Percentiles rank a stretch among this genome's conserved stretches.
Evolutionary conservation across 345 rosid species (phyloP).

Genomic region (Pseudoturritis turrita): DNA sequence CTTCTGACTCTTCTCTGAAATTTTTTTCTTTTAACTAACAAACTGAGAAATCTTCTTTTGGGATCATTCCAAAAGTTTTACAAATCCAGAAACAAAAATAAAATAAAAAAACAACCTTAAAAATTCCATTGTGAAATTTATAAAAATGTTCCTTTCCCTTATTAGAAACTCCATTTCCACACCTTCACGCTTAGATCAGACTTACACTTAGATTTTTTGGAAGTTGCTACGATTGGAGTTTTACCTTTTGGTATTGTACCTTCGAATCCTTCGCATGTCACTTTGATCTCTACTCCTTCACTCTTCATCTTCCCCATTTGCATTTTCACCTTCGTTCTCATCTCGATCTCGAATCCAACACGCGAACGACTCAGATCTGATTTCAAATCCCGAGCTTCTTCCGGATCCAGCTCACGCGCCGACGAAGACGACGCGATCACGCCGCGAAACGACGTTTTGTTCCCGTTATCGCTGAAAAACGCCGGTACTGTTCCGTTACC

Average conservation of each 20-base stretch:
- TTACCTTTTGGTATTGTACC: slow-evolving; percentile 70
- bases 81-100: slow-evolving; percentile 15
- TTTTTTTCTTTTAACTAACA: neutral
- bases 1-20: slow-evolving; percentile 26
- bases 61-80: slow-evolving; percentile 28
- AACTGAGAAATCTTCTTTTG: slow-evolving; percentile 29
- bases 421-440: slow-evolving; percentile 47
- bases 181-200: slow-evolving; percentile 84
- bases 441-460: slow-evolving; percentile 56
- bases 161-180: slow-evolving; percentile 64
- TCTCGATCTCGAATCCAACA: slow-evolving; percentile 44
- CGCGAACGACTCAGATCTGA: slow-evolving; percentile 71
- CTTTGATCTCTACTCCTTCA: slow-evolving; percentile 74
- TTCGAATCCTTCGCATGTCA: slow-evolving; percentile 63
- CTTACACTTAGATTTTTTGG: slow-evolving; percentile 54
- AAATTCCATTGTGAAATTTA: slow-evolving; percentile 5
- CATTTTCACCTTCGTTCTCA: slow-evolving; percentile 66
- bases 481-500: slow-evolving; percentile 79
- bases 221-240: slow-evolving; percentile 52
- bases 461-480: slow-evolving; percentile 45
- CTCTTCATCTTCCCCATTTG: slow-evolving; percentile 53
- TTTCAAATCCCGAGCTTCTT: slow-evolving; percentile 48
- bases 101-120: neutral
- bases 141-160: too few species aligned
- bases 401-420: slow-evolving; percentile 66